These are phyloP conservation scores for Pichia sp. DNA, from an alignment of 1,139 yeast species.

Conservation along the genomic window DNA sequence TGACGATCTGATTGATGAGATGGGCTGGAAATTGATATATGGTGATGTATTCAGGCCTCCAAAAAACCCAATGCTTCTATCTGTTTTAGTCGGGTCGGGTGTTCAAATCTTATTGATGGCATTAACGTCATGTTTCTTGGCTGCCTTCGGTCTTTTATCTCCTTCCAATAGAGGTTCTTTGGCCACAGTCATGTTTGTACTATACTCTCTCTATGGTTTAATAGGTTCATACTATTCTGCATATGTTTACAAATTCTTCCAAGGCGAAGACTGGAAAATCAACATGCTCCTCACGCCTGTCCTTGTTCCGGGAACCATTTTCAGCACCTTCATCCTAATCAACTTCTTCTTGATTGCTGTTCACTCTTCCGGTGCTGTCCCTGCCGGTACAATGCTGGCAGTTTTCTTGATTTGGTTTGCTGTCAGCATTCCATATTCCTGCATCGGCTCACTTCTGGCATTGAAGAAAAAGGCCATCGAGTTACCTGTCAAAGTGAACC, in stretches of 20 bases:
- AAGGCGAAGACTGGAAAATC: constrained; percentile 87
- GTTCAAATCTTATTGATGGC: constrained; percentile 78
- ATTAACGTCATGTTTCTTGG: constrained; percentile 69
- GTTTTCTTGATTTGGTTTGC: constrained; percentile 80
- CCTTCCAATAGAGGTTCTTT: constrained; percentile 95
- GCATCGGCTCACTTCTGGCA: constrained; percentile 74
- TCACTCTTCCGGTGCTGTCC: constrained; percentile 91
- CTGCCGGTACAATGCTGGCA: constrained; percentile 83
- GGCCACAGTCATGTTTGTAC: constrained; percentile 80
- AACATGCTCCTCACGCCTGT: constrained; percentile 80
- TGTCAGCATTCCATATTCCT: constrained; percentile 79
- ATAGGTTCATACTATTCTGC: constrained; percentile 87
- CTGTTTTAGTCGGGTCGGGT: constrained; percentile 87
- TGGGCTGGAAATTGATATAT: constrained; percentile 96
- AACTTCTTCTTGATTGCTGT: constrained; percentile 79
- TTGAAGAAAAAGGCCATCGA: constrained; percentile 56
- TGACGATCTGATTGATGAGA: constrained; percentile 84
- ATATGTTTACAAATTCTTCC: constrained; percentile 78
- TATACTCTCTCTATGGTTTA: constrained; percentile 74
- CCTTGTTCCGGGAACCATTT: constrained; percentile 76
- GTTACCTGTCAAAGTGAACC: constrained; percentile 83
- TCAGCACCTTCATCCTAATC: constrained; percentile 58
- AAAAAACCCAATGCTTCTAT: constrained; percentile 59
- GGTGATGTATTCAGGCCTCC: constrained; percentile 96
- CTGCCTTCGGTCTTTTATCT: constrained; percentile 82